phyloP scores from a whole-genome alignment of 352 stramenopile genomes.

The Globisporangium cylindrosporum region DNA sequence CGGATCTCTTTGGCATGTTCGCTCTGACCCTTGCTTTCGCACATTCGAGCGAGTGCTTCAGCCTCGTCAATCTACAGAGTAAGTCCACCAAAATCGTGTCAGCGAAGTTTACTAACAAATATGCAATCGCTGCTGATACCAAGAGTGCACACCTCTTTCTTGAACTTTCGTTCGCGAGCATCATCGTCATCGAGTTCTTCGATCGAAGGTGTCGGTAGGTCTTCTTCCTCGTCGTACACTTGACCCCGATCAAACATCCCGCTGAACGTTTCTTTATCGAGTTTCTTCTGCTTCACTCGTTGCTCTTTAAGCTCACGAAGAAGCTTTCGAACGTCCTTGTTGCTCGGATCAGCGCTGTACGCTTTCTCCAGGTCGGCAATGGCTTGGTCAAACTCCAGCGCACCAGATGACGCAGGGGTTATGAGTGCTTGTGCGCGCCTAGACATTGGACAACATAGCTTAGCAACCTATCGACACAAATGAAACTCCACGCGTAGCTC shows the following conservation, averaged over 20 bases:
- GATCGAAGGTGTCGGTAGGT: conserved; percentile 1
- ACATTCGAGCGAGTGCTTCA: conserved; percentile 59
- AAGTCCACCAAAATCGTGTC: neutral
- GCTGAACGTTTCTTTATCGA: conserved; percentile 77
- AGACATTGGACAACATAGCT: neutral
- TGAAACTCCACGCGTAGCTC: neutral
- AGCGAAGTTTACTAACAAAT: neutral
- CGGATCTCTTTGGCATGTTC: conserved; percentile 64
- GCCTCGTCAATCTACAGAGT: conserved; percentile 53
- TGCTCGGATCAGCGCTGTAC: conserved; percentile 51
- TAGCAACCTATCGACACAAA: neutral
- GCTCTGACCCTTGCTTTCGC: conserved; percentile 59
- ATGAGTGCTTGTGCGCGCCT: conserved; percentile 74
- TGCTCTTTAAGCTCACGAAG: conserved; percentile 71
- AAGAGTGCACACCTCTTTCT: conserved; percentile 37
- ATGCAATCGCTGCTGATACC: neutral
- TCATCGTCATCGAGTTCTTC: conserved; percentile 24
- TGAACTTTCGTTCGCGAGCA: conserved; percentile 45
- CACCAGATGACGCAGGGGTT: conserved; percentile 68
- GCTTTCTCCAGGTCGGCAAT: conserved; percentile 73
- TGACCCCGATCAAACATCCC: conserved; percentile 79
- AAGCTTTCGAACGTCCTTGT: conserved; percentile 61
- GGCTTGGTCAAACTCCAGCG: conserved; percentile 72
- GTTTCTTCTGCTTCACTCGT: conserved; percentile 49
- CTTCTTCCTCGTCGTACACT: conserved; percentile 40